These are phyloP conservation scores for Salix arbutifolia DNA, from an alignment of 345 rosid genomes.

Conservation along the genomic window DNA sequence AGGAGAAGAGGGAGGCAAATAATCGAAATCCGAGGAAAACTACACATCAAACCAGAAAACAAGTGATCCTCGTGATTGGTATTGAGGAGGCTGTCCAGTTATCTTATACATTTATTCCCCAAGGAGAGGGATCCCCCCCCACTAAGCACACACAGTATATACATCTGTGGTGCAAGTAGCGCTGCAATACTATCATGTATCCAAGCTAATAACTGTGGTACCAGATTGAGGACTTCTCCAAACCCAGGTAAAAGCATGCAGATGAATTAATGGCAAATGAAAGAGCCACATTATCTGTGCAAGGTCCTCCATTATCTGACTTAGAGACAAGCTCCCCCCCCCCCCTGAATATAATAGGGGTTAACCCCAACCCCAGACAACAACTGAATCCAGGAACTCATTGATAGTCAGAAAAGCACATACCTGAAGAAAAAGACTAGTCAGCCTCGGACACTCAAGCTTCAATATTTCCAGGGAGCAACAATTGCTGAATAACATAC, in stretches of 20 bases:
- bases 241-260: not conserved
- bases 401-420: not conserved
- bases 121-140: not conserved
- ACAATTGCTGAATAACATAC: constrained; percentile 61
- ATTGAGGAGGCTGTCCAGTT: not conserved
- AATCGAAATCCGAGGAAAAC: not conserved
- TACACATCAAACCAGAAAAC: not conserved
- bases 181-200: no score
- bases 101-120: not conserved
- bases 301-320: not conserved
- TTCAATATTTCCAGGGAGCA: constrained; percentile 73
- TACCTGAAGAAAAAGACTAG: constrained; percentile 90
- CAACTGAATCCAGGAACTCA: not conserved
- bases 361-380: not conserved
- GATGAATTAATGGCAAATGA: not conserved
- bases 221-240: not conserved
- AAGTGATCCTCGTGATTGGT: not conserved
- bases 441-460: constrained; percentile 73
- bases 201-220: no score
- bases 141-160: not conserved
- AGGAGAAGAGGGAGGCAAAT: not conserved
- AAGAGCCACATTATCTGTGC: not conserved
- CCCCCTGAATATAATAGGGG: not conserved
- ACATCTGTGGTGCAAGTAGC: not conserved
- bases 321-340: not conserved